Percentiles rank a stretch among this genome's conserved stretches.
Evolutionary conservation across 192 early-diverging fungal species (phyloP).

Genomic region (Coemansia sp.): DNA sequence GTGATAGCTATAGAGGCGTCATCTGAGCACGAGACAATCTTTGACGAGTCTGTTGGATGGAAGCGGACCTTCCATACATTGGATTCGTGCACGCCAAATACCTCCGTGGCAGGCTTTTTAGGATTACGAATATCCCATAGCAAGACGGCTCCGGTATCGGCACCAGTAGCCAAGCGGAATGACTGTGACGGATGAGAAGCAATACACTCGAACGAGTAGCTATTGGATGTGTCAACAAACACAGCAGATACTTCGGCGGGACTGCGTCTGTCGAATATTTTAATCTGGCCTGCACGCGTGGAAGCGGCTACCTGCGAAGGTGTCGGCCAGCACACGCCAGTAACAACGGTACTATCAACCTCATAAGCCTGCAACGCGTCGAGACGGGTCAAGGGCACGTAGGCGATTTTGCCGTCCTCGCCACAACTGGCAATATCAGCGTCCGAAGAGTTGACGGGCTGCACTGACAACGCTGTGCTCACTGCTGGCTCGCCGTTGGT

Average conservation of each 20-base stretch:
- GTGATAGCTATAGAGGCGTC: constrained; percentile 47
- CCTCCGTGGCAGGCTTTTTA: constrained; percentile 26
- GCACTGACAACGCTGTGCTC: constrained; percentile 32
- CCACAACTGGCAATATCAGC: constrained; percentile 50
- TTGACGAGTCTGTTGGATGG: constrained; percentile 30
- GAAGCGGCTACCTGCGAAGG: constrained; percentile 33
- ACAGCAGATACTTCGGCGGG: constrained; percentile 25
- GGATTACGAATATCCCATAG: constrained; percentile 50
- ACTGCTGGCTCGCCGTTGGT: constrained; percentile 27
- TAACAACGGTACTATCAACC: constrained; percentile 43
- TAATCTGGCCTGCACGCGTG: constrained; percentile 49
- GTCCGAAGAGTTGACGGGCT: constrained; percentile 15
- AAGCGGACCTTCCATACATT: constrained; percentile 49
- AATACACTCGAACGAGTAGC: constrained; percentile 39
- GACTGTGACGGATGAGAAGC: constrained; percentile 52
- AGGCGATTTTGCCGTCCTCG: constrained; percentile 45
- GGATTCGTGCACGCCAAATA: constrained; percentile 34
- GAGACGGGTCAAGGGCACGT: constrained; percentile 12
- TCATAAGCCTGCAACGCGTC: constrained; percentile 31
- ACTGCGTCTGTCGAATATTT: constrained; percentile 47
- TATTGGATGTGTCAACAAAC: constrained; percentile 27
- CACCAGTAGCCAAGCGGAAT: constrained; percentile 47
- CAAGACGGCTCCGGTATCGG: constrained; percentile 31
- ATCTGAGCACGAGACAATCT: constrained; percentile 52
- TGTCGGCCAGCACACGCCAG: constrained; percentile 51